Conservation (phyloP, 345 rosid species). For the Dovyalis caffra region DNA sequence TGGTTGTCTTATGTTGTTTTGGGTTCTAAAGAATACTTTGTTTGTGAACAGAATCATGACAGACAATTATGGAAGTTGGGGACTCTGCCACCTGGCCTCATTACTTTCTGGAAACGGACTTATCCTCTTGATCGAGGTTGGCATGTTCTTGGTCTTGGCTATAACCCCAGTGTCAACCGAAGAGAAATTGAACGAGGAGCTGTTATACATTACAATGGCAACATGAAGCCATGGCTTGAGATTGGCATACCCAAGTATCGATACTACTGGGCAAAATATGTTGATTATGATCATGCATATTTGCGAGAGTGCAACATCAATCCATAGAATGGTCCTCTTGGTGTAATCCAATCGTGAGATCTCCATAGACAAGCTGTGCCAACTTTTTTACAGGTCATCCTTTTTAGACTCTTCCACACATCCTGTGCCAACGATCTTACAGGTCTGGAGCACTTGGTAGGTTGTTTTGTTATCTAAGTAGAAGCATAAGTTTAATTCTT, state of each 20-base stretch:
- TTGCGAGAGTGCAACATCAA: constrained; percentile 85
- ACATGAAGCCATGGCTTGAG: constrained; percentile 92
- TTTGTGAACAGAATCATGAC: constrained; percentile 62
- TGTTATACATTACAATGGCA: constrained; percentile 77
- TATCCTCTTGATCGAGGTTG: constrained; percentile 57
- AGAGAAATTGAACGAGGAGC: constrained; percentile 73
- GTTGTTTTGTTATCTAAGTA: constrained; percentile 9
- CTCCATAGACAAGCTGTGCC: background rate
- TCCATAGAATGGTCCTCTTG: constrained; percentile 25
- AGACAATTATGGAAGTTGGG: constrained; percentile 80
- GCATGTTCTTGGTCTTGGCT: constrained; percentile 84
- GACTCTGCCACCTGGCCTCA: constrained; percentile 70
- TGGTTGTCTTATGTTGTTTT: background rate
- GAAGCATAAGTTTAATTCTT: constrained; percentile 26
- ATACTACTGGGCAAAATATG: constrained; percentile 62
- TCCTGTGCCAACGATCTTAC: constrained; percentile 7
- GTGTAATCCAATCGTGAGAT: background rate
- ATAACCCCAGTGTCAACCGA: constrained; percentile 68
- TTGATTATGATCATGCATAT: constrained; percentile 58
- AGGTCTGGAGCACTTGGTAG: constrained; percentile 27
- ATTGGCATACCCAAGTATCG: constrained; percentile 80
- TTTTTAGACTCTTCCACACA: background rate
- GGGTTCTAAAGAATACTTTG: constrained; percentile 3
- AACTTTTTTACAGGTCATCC: constrained; percentile 26
- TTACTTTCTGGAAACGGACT: constrained; percentile 68